phyloP scores from a whole-genome alignment of 2,329 filamentous ascomycete species.

The Microdochium trichocladiopsis region DNA sequence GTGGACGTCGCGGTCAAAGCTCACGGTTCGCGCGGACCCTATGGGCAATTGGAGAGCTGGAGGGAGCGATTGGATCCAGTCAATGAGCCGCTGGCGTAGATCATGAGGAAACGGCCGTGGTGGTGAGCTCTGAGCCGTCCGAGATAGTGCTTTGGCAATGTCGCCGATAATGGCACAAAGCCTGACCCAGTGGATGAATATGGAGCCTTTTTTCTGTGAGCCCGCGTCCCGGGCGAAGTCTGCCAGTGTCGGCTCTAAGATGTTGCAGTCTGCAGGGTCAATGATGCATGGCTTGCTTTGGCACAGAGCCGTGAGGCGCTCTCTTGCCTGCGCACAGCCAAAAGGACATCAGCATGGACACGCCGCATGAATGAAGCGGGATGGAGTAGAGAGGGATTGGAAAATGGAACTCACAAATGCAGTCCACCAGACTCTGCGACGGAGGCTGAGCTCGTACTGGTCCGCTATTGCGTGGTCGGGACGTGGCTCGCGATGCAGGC shows the following conservation, averaged over 20 bases:
- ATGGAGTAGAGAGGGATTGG: too few species aligned
- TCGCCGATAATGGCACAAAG: slow-evolving; percentile 30
- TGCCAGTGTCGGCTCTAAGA: slow-evolving; percentile 24
- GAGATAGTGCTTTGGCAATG: slow-evolving; percentile 28
- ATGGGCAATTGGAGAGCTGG: slow-evolving; percentile 24
- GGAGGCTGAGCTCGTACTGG: slow-evolving; percentile 14
- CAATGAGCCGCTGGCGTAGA: slow-evolving; percentile 23
- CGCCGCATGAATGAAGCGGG: too few species aligned
- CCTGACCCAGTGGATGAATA: slow-evolving; percentile 34
- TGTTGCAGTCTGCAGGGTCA: slow-evolving; percentile 30
- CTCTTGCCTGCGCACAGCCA: slow-evolving; percentile 20
- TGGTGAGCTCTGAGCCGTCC: slow-evolving; percentile 7
- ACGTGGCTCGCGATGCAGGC: slow-evolving; percentile 30
- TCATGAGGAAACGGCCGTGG: slow-evolving; percentile 12
- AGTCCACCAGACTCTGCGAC: slow-evolving; percentile 34
- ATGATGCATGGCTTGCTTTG: slow-evolving; percentile 36
- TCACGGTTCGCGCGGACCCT: slow-evolving; percentile 14
- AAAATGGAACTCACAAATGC: slow-evolving; percentile 18
- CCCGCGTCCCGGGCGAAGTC: slow-evolving; percentile 27
- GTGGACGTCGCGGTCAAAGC: slow-evolving; percentile 31
- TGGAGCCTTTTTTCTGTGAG: slow-evolving; percentile 24
- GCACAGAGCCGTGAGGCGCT: slow-evolving; percentile 31
- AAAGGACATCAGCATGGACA: too few species aligned
- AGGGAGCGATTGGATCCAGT: slow-evolving; percentile 26
- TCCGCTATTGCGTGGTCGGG: slow-evolving; percentile 10